Percentiles rank a stretch among this genome's conserved stretches.
phyloP scores from a whole-genome alignment of 441 rosid species.

The Erysimum pusillum region DNA sequence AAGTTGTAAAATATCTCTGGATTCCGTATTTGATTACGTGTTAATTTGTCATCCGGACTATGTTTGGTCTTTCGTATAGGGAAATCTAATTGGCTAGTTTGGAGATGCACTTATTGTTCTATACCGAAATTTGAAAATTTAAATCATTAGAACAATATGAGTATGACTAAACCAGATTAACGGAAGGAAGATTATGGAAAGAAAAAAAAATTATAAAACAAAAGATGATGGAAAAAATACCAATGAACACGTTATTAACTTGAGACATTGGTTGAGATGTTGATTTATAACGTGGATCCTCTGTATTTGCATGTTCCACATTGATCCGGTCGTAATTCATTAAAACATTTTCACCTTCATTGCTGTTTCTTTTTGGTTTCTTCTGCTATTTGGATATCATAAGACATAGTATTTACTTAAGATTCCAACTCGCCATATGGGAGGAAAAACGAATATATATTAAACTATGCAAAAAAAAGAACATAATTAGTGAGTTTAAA shows the following conservation, averaged over 20 bases:
- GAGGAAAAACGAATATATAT: no score
- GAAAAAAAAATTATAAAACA: background rate
- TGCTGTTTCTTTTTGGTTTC: slow-evolving; percentile 42
- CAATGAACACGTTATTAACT: slow-evolving; percentile 38
- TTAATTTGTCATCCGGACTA: background rate
- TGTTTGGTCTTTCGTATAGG: slow-evolving; percentile 5
- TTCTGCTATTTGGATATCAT: slow-evolving; percentile 31
- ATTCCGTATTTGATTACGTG: background rate
- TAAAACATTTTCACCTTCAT: slow-evolving; percentile 31
- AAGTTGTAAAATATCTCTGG: background rate
- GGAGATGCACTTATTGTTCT: background rate
- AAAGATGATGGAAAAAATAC: background rate
- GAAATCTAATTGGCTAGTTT: background rate
- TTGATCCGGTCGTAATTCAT: slow-evolving; percentile 21
- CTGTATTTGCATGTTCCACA: slow-evolving; percentile 47
- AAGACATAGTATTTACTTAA: background rate
- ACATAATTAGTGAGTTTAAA: background rate
- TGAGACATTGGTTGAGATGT: slow-evolving; percentile 10
- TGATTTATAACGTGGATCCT: slow-evolving; percentile 45
- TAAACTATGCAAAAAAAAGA: background rate
- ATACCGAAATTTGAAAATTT: background rate
- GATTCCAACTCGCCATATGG: slow-evolving; percentile 17
- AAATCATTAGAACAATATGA: slow-evolving; percentile 5
- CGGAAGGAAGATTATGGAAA: background rate
- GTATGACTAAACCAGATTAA: slow-evolving; percentile 20